Evolutionary conservation across 169 alveolate genomes (phyloP), one percentile per base, ranked within the genome.

Genomic region (Besnoitia besnoiti): DNA sequence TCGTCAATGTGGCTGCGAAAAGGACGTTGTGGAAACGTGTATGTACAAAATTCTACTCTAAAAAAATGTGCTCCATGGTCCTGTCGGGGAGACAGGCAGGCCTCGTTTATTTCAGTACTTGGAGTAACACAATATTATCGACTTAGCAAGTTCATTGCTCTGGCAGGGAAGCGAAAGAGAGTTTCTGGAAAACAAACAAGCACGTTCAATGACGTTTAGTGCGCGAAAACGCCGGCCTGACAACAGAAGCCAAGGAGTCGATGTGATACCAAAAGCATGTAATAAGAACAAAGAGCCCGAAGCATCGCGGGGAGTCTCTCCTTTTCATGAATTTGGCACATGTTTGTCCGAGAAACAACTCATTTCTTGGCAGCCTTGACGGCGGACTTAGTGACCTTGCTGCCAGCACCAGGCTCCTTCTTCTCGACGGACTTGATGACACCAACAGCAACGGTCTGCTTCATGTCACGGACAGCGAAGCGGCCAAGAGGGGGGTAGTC

Each of bases 401-500:
- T 97, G 39, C 96, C 94, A 59, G 98, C 96, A 61, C 97, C 97
- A 30, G 98, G 97, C 55, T 98, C 99, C 97, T 98, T 98, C 99
- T 98, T 99, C 92, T 96, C 98, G 85, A 98, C 99, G 51, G 97
- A 97, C 98, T 98, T 98, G 96, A 99, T 98, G 85, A 98, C 99
- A 92, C 99, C 99, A 92, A 99, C 99, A 61, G 99, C 99, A 94
- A 98, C 99, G 62, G 99, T 99, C 95, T 98, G 98, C 96, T 98
- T 98, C 99, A 98, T 98, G 97, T 98, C 99, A 95, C 99, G 97
- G 80, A 99, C 99, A 88, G 99, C 99, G 95, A 98, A 99, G 96
- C 99, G 98, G 61, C 99, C 99, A 59, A 99, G 98, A 42, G 99
- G 99, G 89, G 99, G 99, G 95, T 98, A 98, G 93, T 98, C 99